These are phyloP conservation scores for Tilletiopsis washingtonensis DNA, from an alignment of 1,284 basidiomycete species.

Conservation along the genomic window DNA sequence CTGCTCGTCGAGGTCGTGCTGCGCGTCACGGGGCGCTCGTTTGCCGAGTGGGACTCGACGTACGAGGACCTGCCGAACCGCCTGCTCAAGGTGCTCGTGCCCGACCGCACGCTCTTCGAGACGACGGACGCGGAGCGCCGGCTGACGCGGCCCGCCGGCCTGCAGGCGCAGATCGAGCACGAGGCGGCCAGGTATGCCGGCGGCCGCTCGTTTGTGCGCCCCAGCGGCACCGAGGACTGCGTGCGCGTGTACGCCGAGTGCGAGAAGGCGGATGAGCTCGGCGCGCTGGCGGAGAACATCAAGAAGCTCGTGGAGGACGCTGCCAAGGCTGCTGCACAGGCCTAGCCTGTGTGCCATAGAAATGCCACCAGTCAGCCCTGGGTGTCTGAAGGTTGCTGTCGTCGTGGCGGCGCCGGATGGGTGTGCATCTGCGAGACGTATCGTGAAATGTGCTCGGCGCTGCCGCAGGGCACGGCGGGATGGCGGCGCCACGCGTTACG, in stretches of 20 bases:
- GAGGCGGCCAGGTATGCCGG: constrained; percentile 70
- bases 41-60: constrained; percentile 81
- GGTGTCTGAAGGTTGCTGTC: no score
- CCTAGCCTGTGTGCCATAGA: no score
- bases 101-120: constrained; percentile 73
- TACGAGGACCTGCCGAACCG: constrained; percentile 93
- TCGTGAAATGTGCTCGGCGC: no score
- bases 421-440: no score
- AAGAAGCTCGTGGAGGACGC: constrained; percentile 26
- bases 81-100: constrained; percentile 88
- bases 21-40: constrained; percentile 54
- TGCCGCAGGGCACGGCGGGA: no score
- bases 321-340: not conserved
- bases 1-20: constrained; percentile 90
- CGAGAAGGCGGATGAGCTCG: constrained; percentile 62
- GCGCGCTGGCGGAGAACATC: constrained; percentile 48
- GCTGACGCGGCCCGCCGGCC: constrained; percentile 66
- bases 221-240: constrained; percentile 96
- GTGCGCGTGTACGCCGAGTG: constrained; percentile 98
- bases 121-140: constrained; percentile 90
- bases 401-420: no score
- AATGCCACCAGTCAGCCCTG: no score
- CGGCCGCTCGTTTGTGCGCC: constrained; percentile 86
- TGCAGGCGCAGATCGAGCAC: constrained; percentile 82
- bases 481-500: no score